Conservation (phyloP, 176 grass and related monocot species). For the Oryza meyeriana region DNA sequence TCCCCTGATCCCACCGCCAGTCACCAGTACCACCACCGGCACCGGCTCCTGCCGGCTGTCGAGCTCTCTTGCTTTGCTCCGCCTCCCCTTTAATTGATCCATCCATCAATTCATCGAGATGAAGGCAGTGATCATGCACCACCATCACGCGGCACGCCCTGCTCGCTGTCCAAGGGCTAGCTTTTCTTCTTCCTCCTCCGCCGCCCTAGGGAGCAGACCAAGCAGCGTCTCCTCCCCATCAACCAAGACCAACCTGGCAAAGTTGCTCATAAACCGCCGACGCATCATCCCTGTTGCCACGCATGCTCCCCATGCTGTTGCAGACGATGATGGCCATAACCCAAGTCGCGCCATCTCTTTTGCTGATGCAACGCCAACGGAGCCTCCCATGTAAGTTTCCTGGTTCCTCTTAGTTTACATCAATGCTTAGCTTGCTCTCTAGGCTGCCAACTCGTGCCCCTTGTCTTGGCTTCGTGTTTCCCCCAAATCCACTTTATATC, state of each 20-base stretch:
- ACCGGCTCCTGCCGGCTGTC: too few species aligned
- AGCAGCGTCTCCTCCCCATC: neutral
- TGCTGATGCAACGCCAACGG: constrained; percentile 10
- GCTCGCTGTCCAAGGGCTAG: neutral
- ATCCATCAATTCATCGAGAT: too few species aligned
- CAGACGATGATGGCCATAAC: neutral
- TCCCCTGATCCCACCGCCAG: too few species aligned
- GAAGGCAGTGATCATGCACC: neutral
- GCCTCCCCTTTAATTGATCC: neutral
- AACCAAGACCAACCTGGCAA: neutral
- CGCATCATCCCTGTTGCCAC: neutral
- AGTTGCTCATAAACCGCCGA: constrained; percentile 4
- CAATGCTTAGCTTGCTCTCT: neutral
- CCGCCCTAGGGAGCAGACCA: too few species aligned
- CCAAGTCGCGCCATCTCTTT: constrained; percentile 29
- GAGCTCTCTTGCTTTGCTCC: too few species aligned
- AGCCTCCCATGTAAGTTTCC: constrained; percentile 10
- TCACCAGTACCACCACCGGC: too few species aligned
- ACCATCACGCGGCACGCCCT: neutral
- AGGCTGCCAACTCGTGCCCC: too few species aligned
- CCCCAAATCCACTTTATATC: too few species aligned
- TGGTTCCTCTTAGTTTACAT: neutral
- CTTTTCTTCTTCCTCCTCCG: neutral
- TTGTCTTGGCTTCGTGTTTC: too few species aligned
- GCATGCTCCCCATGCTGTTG: neutral